Conservation (phyloP, 2,329 filamentous ascomycete genomes). For the Pezicula carpinea region DNA sequence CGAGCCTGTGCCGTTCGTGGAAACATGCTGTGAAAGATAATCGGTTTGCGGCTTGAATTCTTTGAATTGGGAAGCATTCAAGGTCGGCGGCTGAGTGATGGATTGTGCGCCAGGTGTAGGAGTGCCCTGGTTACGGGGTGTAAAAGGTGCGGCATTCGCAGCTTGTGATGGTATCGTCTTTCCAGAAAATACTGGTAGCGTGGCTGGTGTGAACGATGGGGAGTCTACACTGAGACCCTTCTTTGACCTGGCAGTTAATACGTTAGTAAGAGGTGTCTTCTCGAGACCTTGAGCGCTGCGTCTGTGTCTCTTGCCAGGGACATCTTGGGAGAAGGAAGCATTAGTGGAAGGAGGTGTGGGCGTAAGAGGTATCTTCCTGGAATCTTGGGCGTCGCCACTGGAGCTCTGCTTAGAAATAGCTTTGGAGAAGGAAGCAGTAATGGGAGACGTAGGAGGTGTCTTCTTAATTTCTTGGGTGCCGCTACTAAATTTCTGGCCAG, state of each 20-base stretch:
- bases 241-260: constrained; percentile 43
- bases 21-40: constrained; percentile 43
- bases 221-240: constrained; percentile 93
- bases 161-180: constrained; percentile 80
- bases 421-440: no score
- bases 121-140: constrained; percentile 55
- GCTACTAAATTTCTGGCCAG: no score
- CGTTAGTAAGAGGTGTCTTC: not conserved
- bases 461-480: no score
- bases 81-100: constrained; percentile 37
- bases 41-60: constrained; percentile 57
- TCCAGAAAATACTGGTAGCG: constrained; percentile 53
- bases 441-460: no score
- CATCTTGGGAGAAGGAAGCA: no score
- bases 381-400: no score
- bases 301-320: no score
- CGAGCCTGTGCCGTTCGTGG: constrained; percentile 43
- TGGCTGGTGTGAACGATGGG: constrained; percentile 81
- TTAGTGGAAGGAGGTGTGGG: no score
- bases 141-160: constrained; percentile 83
- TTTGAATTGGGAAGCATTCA: constrained; percentile 52
- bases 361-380: not conserved
- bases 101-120: constrained; percentile 24
- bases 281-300: no score
- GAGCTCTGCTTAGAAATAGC: no score